phyloP scores from a whole-genome alignment of 2,329 filamentous ascomycete species.

The Xylariaceae sp. region DNA sequence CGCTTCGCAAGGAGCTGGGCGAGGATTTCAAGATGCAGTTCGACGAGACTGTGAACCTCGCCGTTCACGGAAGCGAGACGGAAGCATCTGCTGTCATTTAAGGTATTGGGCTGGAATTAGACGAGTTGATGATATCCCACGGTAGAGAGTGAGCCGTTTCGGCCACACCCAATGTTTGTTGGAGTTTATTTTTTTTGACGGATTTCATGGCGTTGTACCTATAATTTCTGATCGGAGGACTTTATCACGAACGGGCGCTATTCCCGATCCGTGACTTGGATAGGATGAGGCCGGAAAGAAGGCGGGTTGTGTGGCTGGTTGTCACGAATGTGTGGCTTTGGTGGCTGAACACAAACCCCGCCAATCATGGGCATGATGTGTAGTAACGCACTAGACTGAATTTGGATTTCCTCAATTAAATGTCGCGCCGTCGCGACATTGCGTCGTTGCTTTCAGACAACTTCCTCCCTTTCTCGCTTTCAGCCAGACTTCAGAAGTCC shows the following conservation, averaged over 20 bases:
- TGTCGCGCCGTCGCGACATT: constrained; percentile 11
- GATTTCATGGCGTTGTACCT: background rate
- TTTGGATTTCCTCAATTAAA: constrained; percentile 12
- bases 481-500: background rate
- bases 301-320: background rate
- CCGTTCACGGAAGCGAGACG: constrained; percentile 46
- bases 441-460: background rate
- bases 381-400: constrained; percentile 6
- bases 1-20: constrained; percentile 65
- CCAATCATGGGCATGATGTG: background rate
- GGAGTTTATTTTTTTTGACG: background rate
- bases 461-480: background rate
- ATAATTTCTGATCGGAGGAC: background rate
- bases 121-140: constrained; percentile 19
- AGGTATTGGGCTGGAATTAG: constrained; percentile 8
- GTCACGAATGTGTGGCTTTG: background rate
- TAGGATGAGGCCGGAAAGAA: background rate
- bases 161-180: constrained; percentile 1
- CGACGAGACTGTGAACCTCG: constrained; percentile 65
- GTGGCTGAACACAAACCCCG: background rate
- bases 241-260: background rate
- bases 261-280: background rate
- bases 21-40: constrained; percentile 69
- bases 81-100: constrained; percentile 42
- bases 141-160: constrained; percentile 4